A percentile compares a stretch with the other conserved stretches of the same genome.
These are phyloP conservation scores for Ophiostoma sp. DNA, from an alignment of 2,329 filamentous ascomycete genomes.

Conservation along the genomic window DNA sequence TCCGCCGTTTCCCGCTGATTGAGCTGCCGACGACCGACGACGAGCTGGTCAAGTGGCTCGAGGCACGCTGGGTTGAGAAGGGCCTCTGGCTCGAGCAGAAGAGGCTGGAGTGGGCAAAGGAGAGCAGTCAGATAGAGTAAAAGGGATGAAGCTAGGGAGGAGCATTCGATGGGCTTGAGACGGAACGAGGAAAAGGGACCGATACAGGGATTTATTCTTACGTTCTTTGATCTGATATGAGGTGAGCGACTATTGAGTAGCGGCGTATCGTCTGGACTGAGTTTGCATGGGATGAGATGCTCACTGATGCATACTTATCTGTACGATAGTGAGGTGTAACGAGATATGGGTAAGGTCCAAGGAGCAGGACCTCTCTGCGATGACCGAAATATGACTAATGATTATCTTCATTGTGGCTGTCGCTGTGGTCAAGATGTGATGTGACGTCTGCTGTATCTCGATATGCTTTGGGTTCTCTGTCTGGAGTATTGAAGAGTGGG, in stretches of 20 bases:
- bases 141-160: neutral
- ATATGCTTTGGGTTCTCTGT: too few relatives aligned
- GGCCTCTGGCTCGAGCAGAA: constrained; percentile 51
- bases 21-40: constrained; percentile 50
- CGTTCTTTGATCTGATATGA: neutral
- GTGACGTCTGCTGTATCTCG: too few relatives aligned
- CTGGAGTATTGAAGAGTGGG: too few relatives aligned
- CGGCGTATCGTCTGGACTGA: neutral
- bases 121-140: neutral
- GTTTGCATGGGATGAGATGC: neutral
- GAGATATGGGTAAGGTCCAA: neutral
- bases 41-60: constrained; percentile 53
- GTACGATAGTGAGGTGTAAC: neutral
- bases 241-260: neutral
- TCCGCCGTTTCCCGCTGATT: constrained; percentile 49
- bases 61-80: constrained; percentile 55
- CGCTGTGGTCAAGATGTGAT: too few relatives aligned
- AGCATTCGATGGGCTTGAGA: neutral
- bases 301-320: neutral
- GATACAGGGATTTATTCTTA: neutral
- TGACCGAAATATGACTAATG: neutral
- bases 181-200: neutral
- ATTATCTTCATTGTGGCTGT: neutral
- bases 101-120: constrained; percentile 43
- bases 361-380: neutral